Conservation (phyloP, 2,329 filamentous ascomycete species). For the Sporothrix inflata region DNA sequence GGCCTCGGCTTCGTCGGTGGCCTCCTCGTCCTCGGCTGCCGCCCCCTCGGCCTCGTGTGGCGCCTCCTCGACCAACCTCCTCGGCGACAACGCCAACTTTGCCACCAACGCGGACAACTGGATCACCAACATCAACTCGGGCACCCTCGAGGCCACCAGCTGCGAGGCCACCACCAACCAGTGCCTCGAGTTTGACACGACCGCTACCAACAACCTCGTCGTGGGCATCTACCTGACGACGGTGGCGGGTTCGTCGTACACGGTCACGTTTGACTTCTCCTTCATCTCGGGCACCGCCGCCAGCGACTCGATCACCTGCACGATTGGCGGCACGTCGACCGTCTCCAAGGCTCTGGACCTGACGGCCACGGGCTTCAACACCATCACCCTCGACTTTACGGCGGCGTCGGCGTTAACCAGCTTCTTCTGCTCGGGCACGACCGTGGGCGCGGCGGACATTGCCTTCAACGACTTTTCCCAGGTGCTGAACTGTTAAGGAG, state of each 20-base stretch:
- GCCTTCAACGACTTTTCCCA: neutral
- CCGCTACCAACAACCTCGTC: neutral
- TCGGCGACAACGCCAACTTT: conserved; percentile 11
- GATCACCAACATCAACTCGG: neutral
- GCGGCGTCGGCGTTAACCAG: neutral
- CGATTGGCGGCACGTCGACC: neutral
- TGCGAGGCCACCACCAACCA: conserved; percentile 18
- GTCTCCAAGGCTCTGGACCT: neutral
- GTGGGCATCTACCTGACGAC: neutral
- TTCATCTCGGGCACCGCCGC: neutral
- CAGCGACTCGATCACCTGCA: neutral
- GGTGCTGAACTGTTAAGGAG: neutral
- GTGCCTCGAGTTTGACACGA: neutral
- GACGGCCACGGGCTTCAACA: neutral
- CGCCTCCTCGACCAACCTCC: neutral
- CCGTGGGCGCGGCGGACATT: neutral
- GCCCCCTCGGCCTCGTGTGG: neutral
- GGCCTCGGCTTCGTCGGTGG: neutral
- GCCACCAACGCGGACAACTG: neutral
- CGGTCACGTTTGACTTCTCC: neutral
- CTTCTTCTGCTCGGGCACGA: conserved; percentile 18
- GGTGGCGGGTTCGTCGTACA: neutral
- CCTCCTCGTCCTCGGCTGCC: neutral
- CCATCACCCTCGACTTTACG: neutral
- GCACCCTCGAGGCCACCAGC: neutral